Evolutionary conservation across 2,329 filamentous ascomycete genomes (phyloP), one percentile per base, ranked within the genome.

Genomic region (Rhinocladiella mackenziei): DNA sequence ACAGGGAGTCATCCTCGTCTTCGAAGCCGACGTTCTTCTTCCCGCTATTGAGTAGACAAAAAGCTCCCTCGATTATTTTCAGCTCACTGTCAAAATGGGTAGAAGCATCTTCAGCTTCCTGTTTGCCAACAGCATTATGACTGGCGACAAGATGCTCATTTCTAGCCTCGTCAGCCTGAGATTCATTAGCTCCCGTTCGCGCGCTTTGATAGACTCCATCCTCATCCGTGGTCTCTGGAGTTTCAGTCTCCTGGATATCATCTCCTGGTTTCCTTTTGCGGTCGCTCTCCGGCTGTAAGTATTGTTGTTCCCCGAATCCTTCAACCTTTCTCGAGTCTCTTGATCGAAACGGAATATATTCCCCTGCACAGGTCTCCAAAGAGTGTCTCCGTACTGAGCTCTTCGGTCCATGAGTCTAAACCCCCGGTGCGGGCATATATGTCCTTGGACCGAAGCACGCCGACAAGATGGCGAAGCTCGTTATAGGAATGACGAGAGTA

Each of bases 401-500:
- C 64, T 48, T 80, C 70, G 19, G 68, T 67, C 89, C 89, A 96
- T 1, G 67, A 67, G 0, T 63, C 57, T 11, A 74, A 65, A 48
- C 87, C 75, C 1, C 84, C 78, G 0, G 88, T 94, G 59, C 89
- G 95, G 0, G 89, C 88, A 70, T 84, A 85, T 2, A 96, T 71
- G 56, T 96, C 88, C 33, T 68, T 78, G 0, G 89, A 89, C 19
- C 69, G 76, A 56, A 96, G 85, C 0, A 73, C 70, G 2, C 70
- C 61, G 1, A 95, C 72, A 1, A 96, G 67, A 40, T 80, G 66
- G 51, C 86, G 84, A 2, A 94, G 74, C 61, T 96, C 91, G 0
- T 72, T 69, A 48, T 92, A 91, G 0, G 87, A 94, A 63, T 97
- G 91, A 1, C 91, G 78, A 0, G 91, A 91, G 59, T 89, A 96